Conservation (phyloP, 2,329 filamentous ascomycete species). For the Graphiopsis chlorocephala region DNA sequence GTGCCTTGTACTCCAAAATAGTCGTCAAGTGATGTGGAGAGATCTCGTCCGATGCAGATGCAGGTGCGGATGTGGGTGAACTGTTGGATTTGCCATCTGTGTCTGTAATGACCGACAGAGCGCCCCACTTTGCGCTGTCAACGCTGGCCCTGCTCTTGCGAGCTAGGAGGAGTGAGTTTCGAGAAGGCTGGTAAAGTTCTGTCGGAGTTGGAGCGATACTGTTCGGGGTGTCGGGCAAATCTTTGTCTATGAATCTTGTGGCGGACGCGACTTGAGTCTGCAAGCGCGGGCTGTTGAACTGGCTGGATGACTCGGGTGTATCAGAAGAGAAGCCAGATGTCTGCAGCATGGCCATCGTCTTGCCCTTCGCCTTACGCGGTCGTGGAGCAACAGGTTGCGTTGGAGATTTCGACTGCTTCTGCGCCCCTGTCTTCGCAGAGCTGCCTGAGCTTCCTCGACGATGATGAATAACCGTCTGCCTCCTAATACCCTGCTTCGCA, state of each 20-base stretch:
- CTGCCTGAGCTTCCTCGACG: not conserved
- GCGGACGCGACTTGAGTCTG: conserved; percentile 24
- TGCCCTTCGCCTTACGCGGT: conserved; percentile 23
- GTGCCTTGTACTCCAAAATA: conserved; percentile 22
- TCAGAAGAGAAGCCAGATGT: conserved; percentile 30
- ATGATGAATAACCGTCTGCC: not conserved
- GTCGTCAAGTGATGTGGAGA: conserved; percentile 23
- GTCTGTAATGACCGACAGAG: conserved; percentile 25
- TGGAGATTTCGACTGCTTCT: not conserved
- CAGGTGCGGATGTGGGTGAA: not conserved
- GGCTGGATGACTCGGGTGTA: conserved; percentile 15
- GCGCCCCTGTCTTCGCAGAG: not conserved
- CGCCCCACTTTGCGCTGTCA: conserved; percentile 20
- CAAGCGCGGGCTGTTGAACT: conserved; percentile 3
- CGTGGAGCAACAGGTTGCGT: not conserved
- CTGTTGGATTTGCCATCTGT: conserved; percentile 19
- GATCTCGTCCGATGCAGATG: conserved; percentile 7
- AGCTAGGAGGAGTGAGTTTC: not conserved
- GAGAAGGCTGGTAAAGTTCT: conserved; percentile 23
- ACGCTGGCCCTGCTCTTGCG: not conserved
- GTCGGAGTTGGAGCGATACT: conserved; percentile 24
- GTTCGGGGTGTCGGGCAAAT: conserved; percentile 25
- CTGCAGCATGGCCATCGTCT: conserved; percentile 33
- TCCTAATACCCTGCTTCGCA: not conserved
- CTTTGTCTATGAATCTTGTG: conserved; percentile 24